Evolutionary conservation across 2,329 filamentous ascomycete species (phyloP).

Genomic region (Xylariomycetidae sp.): DNA sequence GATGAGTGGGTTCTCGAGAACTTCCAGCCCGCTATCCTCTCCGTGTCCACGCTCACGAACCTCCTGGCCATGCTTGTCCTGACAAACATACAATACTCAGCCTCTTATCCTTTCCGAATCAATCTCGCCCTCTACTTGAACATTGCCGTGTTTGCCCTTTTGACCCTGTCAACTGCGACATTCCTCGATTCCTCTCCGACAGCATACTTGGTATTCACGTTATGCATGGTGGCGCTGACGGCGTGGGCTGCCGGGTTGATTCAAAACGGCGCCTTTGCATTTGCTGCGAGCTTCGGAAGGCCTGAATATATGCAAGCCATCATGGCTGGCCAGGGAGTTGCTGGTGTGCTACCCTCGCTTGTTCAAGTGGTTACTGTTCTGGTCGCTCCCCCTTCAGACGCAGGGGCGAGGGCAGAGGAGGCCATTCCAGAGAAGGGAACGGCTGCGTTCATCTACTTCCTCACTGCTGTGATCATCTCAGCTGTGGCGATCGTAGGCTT

Average conservation of each 20-base stretch:
- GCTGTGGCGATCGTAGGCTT: constrained; percentile 65
- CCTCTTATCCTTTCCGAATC: constrained; percentile 86
- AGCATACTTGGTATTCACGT: constrained; percentile 73
- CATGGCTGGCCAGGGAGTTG: constrained; percentile 90
- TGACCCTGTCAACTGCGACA: constrained; percentile 72
- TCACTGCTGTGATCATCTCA: constrained; percentile 77
- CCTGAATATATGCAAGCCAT: constrained; percentile 92
- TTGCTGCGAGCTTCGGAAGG: constrained; percentile 76
- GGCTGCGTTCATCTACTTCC: constrained; percentile 85
- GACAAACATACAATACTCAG: constrained; percentile 71
- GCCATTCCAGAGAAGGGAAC: constrained; percentile 36
- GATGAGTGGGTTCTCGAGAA: constrained; percentile 67
- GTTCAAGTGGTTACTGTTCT: constrained; percentile 83
- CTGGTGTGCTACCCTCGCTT: constrained; percentile 76
- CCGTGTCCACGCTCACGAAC: constrained; percentile 80
- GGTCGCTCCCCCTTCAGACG: constrained; percentile 39
- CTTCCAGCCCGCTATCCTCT: constrained; percentile 86
- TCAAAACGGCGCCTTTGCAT: constrained; percentile 93
- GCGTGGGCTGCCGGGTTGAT: constrained; percentile 77
- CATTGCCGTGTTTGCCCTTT: constrained; percentile 65
- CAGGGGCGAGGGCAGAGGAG: constrained; percentile 28
- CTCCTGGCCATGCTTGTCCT: constrained; percentile 70
- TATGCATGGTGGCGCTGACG: constrained; percentile 73
- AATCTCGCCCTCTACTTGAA: constrained; percentile 70
- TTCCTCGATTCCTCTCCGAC: constrained; percentile 57